Percentiles rank a stretch among this genome's conserved stretches.
phyloP scores from a whole-genome alignment of 108 stramenopile genomes.

The Cyclostephanos invisitatus region DNA sequence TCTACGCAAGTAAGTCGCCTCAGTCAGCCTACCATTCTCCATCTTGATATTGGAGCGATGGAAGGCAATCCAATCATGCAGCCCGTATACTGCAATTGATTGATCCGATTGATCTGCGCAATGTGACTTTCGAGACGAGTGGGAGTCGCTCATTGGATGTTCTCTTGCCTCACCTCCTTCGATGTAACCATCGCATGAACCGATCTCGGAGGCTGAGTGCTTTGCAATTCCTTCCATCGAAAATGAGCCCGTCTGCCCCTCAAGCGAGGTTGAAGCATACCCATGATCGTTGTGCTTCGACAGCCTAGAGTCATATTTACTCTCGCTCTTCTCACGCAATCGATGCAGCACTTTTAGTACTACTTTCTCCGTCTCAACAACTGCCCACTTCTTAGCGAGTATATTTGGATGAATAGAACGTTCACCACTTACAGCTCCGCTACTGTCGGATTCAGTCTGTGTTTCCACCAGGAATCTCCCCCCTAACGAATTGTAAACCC shows the following conservation, averaged over 20 bases:
- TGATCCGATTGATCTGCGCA: not conserved
- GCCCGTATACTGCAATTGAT: not conserved
- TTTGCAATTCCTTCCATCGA: too few relatives aligned
- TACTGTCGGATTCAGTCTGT: not conserved
- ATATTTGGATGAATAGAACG: not conserved
- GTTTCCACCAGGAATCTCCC: slow-evolving; percentile 1
- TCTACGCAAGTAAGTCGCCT: not conserved
- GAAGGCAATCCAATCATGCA: slow-evolving; percentile 8
- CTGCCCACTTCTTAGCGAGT: not conserved
- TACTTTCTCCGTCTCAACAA: not conserved
- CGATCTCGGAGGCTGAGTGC: too few relatives aligned
- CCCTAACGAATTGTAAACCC: not conserved
- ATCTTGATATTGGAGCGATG: not conserved
- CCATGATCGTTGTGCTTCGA: too few relatives aligned
- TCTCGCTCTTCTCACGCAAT: not conserved
- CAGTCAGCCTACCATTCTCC: slow-evolving; percentile 1
- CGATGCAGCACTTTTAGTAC: slow-evolving; percentile 5
- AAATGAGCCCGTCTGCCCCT: too few relatives aligned
- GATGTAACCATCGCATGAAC: too few relatives aligned
- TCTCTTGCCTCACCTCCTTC: too few relatives aligned
- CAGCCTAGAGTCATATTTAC: not conserved
- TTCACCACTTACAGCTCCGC: not conserved
- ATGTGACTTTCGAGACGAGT: not conserved
- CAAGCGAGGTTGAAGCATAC: too few relatives aligned
- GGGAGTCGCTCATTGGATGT: too few relatives aligned